phyloP scores from a whole-genome alignment of 129 eudicot genomes.

The Escallonia herrerae region DNA sequence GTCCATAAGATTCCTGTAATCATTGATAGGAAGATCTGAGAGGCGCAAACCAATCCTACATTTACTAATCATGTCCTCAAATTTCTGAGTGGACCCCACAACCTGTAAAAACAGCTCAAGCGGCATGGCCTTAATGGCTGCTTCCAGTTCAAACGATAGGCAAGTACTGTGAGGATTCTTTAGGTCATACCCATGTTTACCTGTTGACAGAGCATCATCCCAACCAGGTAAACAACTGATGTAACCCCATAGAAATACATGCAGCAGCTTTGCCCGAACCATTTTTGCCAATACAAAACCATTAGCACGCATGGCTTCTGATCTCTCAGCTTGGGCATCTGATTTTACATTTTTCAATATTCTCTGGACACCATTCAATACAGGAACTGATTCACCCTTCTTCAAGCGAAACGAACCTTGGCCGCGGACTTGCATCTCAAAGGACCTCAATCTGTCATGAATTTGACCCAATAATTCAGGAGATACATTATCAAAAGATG shows the following conservation, averaged over 20 bases:
- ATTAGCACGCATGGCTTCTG: slow-evolving; percentile 64
- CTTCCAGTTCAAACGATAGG: slow-evolving; percentile 45
- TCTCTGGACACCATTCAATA: slow-evolving; percentile 55
- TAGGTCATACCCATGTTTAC: slow-evolving; percentile 34
- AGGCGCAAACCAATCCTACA: slow-evolving; percentile 65
- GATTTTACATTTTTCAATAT: slow-evolving; percentile 23
- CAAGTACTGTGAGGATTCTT: slow-evolving; percentile 70
- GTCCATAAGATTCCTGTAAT: slow-evolving; percentile 61
- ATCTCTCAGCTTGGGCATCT: slow-evolving; percentile 33
- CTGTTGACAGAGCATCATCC: slow-evolving; percentile 36
- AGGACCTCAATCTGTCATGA: slow-evolving; percentile 62
- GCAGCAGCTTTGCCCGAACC: slow-evolving; percentile 77
- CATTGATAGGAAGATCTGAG: slow-evolving; percentile 63
- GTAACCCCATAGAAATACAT: slow-evolving; percentile 70
- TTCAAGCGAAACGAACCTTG: slow-evolving; percentile 24
- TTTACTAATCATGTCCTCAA: slow-evolving; percentile 64
- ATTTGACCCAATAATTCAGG: slow-evolving; percentile 49
- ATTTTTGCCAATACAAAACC: slow-evolving; percentile 86
- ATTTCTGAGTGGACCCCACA: slow-evolving; percentile 57
- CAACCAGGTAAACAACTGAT: slow-evolving; percentile 46
- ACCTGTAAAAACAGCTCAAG: slow-evolving; percentile 85
- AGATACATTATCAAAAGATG: slow-evolving; percentile 41
- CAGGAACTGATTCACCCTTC: slow-evolving; percentile 42
- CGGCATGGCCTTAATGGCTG: slow-evolving; percentile 78
- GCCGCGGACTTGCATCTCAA: slow-evolving; percentile 47